Percentiles rank a stretch among this genome's conserved stretches.
These are phyloP conservation scores for Daldinia decipiens DNA, from an alignment of 495 filamentous ascomycete species.

Conservation along the genomic window DNA sequence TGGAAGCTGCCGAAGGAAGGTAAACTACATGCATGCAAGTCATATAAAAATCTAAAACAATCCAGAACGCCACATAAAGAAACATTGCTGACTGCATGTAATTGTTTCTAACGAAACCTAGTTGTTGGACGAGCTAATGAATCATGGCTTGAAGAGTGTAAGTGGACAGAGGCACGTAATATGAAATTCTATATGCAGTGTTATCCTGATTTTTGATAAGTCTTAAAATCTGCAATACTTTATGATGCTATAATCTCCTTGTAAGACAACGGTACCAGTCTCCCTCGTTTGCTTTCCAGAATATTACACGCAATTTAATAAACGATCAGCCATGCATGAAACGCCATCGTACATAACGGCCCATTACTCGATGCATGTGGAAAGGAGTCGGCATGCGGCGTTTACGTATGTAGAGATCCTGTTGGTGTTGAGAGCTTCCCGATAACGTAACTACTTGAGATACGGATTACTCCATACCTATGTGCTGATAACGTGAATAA, in stretches of 20 bases:
- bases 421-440: conserved; percentile 13
- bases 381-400: conserved; percentile 19
- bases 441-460: not conserved
- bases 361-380: conserved; percentile 20
- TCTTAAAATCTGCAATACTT: not conserved
- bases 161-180: not conserved
- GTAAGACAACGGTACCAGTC: not conserved
- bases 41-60: conserved; percentile 10
- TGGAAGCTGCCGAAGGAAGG: not conserved
- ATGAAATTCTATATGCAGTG: not conserved
- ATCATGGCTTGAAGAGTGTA: conserved; percentile 1
- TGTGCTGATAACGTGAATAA: conserved; percentile 23
- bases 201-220: not conserved
- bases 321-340: conserved; percentile 11
- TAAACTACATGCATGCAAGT: not conserved
- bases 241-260: not conserved
- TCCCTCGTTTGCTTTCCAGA: conserved; percentile 1
- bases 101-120: conserved; percentile 13
- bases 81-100: not conserved
- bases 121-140: not conserved
- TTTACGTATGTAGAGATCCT: conserved; percentile 10
- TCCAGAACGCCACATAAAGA: conserved; percentile 4
- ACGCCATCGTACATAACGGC: conserved; percentile 12
- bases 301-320: conserved; percentile 1
- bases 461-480: too few species aligned